Evolutionary conservation across 2,329 filamentous ascomycete species (phyloP), one percentile per base, ranked within the genome.

Genomic region (Colletotrichum neosansevieriae): DNA sequence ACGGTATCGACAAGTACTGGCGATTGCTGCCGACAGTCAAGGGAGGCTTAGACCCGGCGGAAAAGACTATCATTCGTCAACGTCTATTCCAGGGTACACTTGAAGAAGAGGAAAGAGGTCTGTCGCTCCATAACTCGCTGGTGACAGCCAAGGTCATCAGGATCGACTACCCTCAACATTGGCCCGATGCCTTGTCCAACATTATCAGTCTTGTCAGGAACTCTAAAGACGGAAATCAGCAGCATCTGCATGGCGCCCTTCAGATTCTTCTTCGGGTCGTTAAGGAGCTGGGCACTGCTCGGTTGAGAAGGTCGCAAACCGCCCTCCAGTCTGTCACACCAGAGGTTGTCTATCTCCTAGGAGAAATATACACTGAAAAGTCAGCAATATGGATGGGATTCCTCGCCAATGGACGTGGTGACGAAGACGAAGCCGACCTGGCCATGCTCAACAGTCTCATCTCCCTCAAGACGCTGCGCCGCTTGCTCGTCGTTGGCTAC

Each of bases 1-100:
- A 98, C 78, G 96, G 94, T 63, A 94, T 98, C 79, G 95, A 98
- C 77, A 94, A 92, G 77, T 94, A 94, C 79, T 99, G 96, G 96
- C 88, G 96, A 13, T 73, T 81, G n/a, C 76, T 93, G 86, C 76
- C 81, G 38, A 73, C 80, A 65, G 58, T 77, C 32, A 85, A 83
- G 76, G 92, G 92, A 38, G 89, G 93, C 57, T 87, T 92, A 64
- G 89, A 91, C 76, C 87, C 88, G 32, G 87, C 91, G 19, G 93
- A 97, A 76, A 98, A 96, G 79, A 82, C 86, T 10, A 77, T 86
- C 42, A 96, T 99, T 61, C 90, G 95, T 57, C 87, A 88, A 4
- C 88, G 91, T 24, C 83, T 97, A 21, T 86, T 97, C 9, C 86
- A 93, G 71, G 91, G 92, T 67, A 93, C 92, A 1, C 84, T 97